Conservation (phyloP, 768 basidiomycete species). For the Suillus variegatus region DNA sequence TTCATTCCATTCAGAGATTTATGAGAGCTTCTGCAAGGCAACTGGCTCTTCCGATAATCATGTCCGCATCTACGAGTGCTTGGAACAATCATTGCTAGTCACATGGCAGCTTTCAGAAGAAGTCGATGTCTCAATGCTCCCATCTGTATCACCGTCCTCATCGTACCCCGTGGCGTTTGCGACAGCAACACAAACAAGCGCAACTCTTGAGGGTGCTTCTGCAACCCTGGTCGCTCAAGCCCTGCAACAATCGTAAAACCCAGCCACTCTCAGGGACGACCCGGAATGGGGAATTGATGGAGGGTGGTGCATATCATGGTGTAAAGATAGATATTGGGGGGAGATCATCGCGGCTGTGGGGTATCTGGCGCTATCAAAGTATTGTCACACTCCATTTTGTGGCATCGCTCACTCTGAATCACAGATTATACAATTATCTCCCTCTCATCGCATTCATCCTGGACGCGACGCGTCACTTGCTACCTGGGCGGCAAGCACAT, state of each 20-base stretch:
- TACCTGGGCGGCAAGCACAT: too few species aligned
- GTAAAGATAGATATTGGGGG: slow-evolving; percentile 95
- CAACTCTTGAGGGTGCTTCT: slow-evolving; percentile 53
- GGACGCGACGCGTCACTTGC: too few species aligned
- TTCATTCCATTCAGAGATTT: neutral
- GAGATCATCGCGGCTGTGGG: slow-evolving; percentile 83
- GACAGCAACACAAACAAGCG: slow-evolving; percentile 68
- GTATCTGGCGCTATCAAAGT: slow-evolving; percentile 78
- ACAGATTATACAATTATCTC: slow-evolving; percentile 75
- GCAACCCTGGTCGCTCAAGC: slow-evolving; percentile 66
- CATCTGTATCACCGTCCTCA: slow-evolving; percentile 41
- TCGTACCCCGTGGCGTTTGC: slow-evolving; percentile 60
- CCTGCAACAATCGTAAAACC: slow-evolving; percentile 50
- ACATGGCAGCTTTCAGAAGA: slow-evolving; percentile 78
- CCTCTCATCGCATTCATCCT: slow-evolving; percentile 46
- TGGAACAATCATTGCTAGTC: slow-evolving; percentile 70
- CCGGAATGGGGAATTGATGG: slow-evolving; percentile 67
- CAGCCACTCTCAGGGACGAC: slow-evolving; percentile 32
- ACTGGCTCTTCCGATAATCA: slow-evolving; percentile 86
- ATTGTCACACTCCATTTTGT: slow-evolving; percentile 2
- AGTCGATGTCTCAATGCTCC: slow-evolving; percentile 65
- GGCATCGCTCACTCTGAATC: slow-evolving; percentile 4
- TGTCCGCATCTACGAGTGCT: slow-evolving; percentile 87
- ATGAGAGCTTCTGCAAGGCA: slow-evolving; percentile 50
- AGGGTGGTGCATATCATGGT: slow-evolving; percentile 95